A percentile compares a stretch with the other conserved stretches of the same genome.
phyloP scores from a whole-genome alignment of 1,284 basidiomycete species.

The Gymnopus androsaceus region DNA sequence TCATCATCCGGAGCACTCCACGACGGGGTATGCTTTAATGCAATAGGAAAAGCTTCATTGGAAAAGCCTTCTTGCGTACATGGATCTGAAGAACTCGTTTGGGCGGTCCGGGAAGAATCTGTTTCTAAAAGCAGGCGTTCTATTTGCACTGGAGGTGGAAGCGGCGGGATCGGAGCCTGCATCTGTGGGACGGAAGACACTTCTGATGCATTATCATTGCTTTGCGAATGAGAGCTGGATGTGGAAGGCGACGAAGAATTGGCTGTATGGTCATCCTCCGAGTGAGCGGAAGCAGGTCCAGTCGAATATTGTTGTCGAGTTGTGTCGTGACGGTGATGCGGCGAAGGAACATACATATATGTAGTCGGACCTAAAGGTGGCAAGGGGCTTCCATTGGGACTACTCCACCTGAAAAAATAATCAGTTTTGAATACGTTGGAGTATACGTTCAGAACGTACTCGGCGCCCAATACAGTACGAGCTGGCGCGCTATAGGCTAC shows the following conservation, averaged over 20 bases:
- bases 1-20: not conserved
- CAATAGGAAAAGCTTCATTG: not conserved
- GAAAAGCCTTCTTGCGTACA: not conserved
- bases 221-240: not conserved
- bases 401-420: slow-evolving; percentile 32
- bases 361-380: slow-evolving; percentile 38
- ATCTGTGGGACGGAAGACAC: not conserved
- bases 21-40: not conserved
- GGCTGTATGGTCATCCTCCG: not conserved
- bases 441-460: not conserved
- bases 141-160: slow-evolving; percentile 14
- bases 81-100: not conserved
- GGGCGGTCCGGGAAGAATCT: not conserved
- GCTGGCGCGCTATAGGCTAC: slow-evolving; percentile 34
- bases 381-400: slow-evolving; percentile 31
- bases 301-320: not conserved
- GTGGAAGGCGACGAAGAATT: slow-evolving; percentile 1
- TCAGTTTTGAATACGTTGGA: slow-evolving; percentile 43
- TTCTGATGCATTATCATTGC: not conserved
- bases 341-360: slow-evolving; percentile 41
- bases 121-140: slow-evolving; percentile 13
- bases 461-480: not conserved
- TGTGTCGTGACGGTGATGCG: slow-evolving; percentile 28
- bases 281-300: slow-evolving; percentile 1
- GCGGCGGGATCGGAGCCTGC: not conserved